Base-by-base conservation (phyloP, 108 stramenopile species). In the Aureococcus anophagefferens region DNA sequence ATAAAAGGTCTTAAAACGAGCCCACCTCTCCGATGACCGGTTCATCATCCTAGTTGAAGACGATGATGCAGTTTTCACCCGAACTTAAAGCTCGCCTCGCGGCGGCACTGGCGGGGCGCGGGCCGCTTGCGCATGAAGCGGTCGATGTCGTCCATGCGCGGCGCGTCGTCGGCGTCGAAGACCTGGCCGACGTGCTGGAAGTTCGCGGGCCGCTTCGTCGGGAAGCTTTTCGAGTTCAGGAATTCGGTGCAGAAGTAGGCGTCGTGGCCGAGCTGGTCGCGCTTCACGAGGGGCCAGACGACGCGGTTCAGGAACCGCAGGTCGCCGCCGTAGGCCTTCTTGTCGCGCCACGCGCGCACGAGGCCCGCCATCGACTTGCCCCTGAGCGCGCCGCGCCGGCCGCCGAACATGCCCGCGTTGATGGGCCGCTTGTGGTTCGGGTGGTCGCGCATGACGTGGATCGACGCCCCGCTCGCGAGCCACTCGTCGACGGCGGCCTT, bases 171-270 rank as follows among this genome's bases (percentile, higher is more conserved):
- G 16, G 31, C 76, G 62, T 62, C 33, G 72, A 77, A 77, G 30
- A 77, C 76, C 70, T 77, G 76, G 25, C 76, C 71, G 30, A 77
- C 76, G 36, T 77, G 76, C 71, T 73, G 72, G 35, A 63, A 73
- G 30, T 59, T 77, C 16, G 33, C 40, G 18, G 33, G 29, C 21
- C 76, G 69, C 71, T 65, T 33, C 15, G 76, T 77, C 33, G 76
- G 76, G 62, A 72, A 77, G 18, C 72, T 71, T 18, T 37, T 34
- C 7, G 63, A 21, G 37, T 73, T 64, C 32, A 35, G 75, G 32
- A 46, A 77, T 15, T 65, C 28, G 71, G 31, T 46, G 36, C 76
- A 77, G 36, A n/a, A 72, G 64, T 72, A 77, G 34, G 65, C 40
- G 65, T 77, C 76, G 64, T 77, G 76, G 34, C 30, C 15, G 15